Conservation (phyloP, 1,139 yeast species). For the Wickerhamomyces sp. region DNA sequence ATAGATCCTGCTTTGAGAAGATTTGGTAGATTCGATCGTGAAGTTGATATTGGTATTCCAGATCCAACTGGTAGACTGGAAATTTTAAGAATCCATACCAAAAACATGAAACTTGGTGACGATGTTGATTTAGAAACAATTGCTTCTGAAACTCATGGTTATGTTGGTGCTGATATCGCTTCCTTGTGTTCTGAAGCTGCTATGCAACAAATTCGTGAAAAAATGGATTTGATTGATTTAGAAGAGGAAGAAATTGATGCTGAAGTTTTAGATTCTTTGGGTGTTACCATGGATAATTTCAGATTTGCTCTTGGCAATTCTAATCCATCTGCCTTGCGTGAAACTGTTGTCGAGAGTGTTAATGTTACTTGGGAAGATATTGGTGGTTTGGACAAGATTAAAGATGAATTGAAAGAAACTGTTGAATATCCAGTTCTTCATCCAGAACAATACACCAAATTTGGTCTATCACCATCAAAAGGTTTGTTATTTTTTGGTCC, state of each 20-base stretch:
- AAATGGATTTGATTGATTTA: conserved; percentile 96
- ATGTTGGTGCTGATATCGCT: conserved; percentile 93
- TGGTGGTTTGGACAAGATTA: conserved; percentile 75
- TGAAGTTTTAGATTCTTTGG: conserved; percentile 90
- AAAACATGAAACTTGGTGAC: conserved; percentile 93
- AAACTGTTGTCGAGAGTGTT: conserved; percentile 97
- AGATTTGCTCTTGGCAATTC: conserved; percentile 96
- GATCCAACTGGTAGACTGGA: conserved; percentile 98
- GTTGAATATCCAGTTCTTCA: conserved; percentile 98
- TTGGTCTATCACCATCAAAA: conserved; percentile 94
- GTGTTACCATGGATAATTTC: conserved; percentile 98
- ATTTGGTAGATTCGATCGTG: conserved; percentile 98
- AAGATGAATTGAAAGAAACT: conserved; percentile 95
- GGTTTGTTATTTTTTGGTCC: conserved; percentile 99
- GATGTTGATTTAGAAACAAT: conserved; percentile 95
- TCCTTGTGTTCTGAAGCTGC: conserved; percentile 99
- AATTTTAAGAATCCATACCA: conserved; percentile 87
- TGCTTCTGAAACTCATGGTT: conserved; percentile 92
- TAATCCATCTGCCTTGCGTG: conserved; percentile 98
- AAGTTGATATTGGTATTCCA: conserved; percentile 98
- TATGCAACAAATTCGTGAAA: conserved; percentile 96
- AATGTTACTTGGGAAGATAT: conserved; percentile 98
- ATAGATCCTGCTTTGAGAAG: conserved; percentile 98
- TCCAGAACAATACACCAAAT: conserved; percentile 97
- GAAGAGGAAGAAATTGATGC: conserved; percentile 99